Evolutionary conservation across 441 rosid genomes (phyloP).

Genomic region (Pelargonium myrrhifolium): DNA sequence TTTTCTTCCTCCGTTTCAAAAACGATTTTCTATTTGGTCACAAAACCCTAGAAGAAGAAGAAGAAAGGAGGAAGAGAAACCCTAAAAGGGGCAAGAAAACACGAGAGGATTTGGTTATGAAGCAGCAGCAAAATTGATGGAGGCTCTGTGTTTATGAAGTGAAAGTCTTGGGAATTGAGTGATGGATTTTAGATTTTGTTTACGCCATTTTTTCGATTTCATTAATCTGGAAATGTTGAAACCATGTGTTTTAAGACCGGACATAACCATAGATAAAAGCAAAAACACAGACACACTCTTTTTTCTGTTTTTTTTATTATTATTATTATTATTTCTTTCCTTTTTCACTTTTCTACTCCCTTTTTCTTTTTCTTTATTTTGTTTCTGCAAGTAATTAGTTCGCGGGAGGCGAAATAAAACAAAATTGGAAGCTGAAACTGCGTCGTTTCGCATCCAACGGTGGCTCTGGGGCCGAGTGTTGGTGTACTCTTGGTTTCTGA

Average conservation of each 20-base stretch:
- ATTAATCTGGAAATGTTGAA: conserved; percentile 19
- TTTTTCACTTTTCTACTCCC: neutral
- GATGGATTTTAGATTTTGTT: conserved; percentile 4
- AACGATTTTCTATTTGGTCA: neutral
- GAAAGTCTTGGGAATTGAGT: conserved; percentile 27
- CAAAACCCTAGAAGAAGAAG: conserved; percentile 26
- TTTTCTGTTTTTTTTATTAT: neutral
- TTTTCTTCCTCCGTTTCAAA: neutral
- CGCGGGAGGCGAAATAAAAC: conserved; percentile 8
- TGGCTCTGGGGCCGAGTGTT: neutral
- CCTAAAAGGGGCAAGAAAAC: conserved; percentile 20
- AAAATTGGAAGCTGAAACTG: conserved; percentile 4
- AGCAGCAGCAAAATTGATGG: conserved; percentile 11
- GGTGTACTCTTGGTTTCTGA: conserved; percentile 21
- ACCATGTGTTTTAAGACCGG: conserved; percentile 13
- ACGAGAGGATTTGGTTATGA: conserved; percentile 11
- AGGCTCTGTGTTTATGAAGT: neutral
- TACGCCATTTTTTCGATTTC: conserved; percentile 3
- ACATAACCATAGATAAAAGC: conserved; percentile 20
- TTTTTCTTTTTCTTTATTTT: neutral
- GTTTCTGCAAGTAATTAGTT: neutral
- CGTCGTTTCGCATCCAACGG: conserved; percentile 14
- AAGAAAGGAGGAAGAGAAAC: conserved; percentile 5
- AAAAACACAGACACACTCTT: neutral
- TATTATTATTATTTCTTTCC: too few relatives aligned